These are phyloP conservation scores for Cercospora sp. DNA, from an alignment of 2,329 filamentous ascomycete species.

Conservation along the genomic window DNA sequence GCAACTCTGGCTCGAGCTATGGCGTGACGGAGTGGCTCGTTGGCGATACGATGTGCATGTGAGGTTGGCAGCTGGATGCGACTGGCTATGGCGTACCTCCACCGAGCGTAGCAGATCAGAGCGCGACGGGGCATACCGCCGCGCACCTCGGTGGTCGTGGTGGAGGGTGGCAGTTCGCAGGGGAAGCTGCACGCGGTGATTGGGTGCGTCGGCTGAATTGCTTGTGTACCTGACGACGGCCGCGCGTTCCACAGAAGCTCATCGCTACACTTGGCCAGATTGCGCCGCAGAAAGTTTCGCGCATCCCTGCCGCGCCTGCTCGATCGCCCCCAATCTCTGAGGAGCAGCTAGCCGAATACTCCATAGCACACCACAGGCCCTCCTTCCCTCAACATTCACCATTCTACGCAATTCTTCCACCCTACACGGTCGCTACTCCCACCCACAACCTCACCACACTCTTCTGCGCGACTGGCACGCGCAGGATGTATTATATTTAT, in stretches of 20 bases:
- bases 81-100: neutral
- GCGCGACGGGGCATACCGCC: neutral
- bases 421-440: constrained; percentile 8
- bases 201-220: neutral
- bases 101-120: neutral
- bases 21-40: neutral
- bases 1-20: neutral
- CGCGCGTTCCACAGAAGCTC: neutral
- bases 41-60: neutral
- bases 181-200: neutral
- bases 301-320: neutral
- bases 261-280: neutral
- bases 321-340: neutral
- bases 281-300: neutral
- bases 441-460: neutral
- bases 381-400: neutral
- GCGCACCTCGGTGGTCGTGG: neutral
- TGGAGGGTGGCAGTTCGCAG: neutral
- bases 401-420: neutral
- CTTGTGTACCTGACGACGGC: neutral
- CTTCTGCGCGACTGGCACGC: constrained; percentile 7
- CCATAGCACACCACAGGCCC: neutral
- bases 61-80: neutral
- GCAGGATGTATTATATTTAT: constrained; percentile 8
- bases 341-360: neutral